Evolutionary conservation across 495 filamentous ascomycete genomes (phyloP), one percentile per base, ranked within the genome.

Genomic region (Talaromyces ruber): DNA sequence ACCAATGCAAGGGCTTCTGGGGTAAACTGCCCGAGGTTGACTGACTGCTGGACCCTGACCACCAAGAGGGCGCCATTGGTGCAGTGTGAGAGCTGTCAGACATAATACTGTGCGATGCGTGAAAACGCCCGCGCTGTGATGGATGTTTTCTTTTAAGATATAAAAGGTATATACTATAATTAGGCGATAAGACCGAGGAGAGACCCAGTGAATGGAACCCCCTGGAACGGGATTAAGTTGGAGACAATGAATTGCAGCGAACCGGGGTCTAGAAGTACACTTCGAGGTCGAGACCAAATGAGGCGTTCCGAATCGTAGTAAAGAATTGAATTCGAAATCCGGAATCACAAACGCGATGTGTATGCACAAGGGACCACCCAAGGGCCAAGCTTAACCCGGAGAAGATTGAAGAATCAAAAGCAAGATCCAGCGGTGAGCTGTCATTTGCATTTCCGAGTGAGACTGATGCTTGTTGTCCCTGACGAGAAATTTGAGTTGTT

Each of bases 301-400:
- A 25, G 50, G 50, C 50, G 50, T 53, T 53, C 50, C 21, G 50
- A 14, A 2, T 57, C 18, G n/a, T 34, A 24, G 54, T 18, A 3
- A 22, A 34, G 28, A 22, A 34, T 57, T 57, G 54, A 57, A 32
- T 29, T 34, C 26, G 22, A 34, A 57, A 22, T 8, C 29, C 51
- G 51, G 26, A 54, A 16, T 26, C 26, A 54, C n/a, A 28, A 43
- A 39, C 8, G 37, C 24, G 26, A 21, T 14, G 28, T 18, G 30
- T 59, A 18, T 21, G 12, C 9, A 29, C 30, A 28, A 34, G 30
- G 18, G 29, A 45, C 14, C 32, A n/a, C 21, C 45, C 59, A 54
- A 60, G 39, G n/a, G n/a, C n/a, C 43, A 54, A 60, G 39, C 52
- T 34, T 51, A 60, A 47, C 59, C 59, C 4, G 59, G 59, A 21